These are phyloP conservation scores for Magnaporthiopsis incrustans DNA, from an alignment of 2,329 filamentous ascomycete genomes.

Conservation along the genomic window DNA sequence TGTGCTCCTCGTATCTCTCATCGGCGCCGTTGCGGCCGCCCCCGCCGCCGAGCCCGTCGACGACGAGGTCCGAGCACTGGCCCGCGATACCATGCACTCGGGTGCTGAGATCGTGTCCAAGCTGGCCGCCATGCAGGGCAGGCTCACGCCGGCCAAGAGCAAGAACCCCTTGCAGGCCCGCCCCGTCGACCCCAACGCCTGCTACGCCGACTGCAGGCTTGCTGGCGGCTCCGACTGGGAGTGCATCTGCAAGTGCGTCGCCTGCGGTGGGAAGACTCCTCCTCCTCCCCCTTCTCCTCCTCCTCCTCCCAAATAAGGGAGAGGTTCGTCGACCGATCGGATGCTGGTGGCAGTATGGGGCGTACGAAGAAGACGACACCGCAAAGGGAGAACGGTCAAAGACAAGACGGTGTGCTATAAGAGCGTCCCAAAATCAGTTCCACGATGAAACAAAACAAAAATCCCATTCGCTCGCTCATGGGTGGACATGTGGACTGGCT, in stretches of 20 bases:
- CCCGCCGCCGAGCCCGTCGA: slow-evolving; percentile 1
- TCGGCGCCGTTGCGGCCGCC: slow-evolving; percentile 1
- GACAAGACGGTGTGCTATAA: background rate
- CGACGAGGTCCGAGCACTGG: background rate
- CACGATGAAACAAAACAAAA: background rate
- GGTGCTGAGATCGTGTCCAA: slow-evolving; percentile 2
- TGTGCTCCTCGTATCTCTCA: background rate
- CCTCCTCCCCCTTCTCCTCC: too few species aligned
- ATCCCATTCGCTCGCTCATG: too few species aligned
- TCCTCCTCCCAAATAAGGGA: too few species aligned
- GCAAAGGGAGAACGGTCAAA: background rate
- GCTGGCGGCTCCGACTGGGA: slow-evolving; percentile 8
- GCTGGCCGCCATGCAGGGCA: background rate
- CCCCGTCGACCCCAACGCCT: slow-evolving; percentile 5
- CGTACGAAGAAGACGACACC: background rate
- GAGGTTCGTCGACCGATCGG: background rate
- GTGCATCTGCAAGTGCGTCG: slow-evolving; percentile 9
- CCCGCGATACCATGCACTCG: background rate
- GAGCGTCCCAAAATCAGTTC: background rate
- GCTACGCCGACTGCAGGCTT: slow-evolving; percentile 8
- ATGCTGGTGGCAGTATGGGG: background rate
- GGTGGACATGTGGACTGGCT: background rate
- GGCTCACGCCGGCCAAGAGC: background rate
- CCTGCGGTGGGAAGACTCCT: slow-evolving; percentile 4
- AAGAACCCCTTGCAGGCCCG: background rate